A percentile compares a stretch with the other conserved stretches of the same genome.
Evolutionary conservation across 208 protist genomes (phyloP).

Genomic region (Angomonas ambiguus): DNA sequence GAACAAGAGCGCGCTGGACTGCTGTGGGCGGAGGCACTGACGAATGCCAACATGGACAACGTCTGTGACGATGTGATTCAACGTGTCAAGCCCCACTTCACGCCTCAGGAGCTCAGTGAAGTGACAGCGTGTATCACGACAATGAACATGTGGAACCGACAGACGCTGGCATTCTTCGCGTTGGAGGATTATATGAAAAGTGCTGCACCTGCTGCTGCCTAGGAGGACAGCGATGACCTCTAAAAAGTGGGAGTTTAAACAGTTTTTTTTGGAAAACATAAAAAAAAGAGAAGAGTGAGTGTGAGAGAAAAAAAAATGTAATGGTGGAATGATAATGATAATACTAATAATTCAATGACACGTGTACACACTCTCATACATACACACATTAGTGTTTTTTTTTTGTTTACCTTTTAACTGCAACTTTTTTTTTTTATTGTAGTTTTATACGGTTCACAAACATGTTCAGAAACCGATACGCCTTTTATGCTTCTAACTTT

Average conservation of each 20-base stretch:
- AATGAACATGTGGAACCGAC: constrained; percentile 6
- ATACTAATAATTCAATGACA: background rate
- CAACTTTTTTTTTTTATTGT: background rate
- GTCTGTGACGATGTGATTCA: background rate
- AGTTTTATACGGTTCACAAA: constrained; percentile 2
- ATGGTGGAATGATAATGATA: background rate
- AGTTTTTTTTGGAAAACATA: background rate
- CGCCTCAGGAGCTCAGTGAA: constrained; percentile 5
- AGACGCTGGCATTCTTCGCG: background rate
- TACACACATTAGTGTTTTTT: constrained; percentile 3
- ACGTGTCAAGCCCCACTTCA: background rate
- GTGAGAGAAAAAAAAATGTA: background rate
- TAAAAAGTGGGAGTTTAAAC: too few species aligned
- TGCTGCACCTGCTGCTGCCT: too few species aligned
- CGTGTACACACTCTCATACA: background rate
- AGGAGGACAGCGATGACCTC: too few species aligned
- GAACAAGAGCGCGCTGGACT: background rate
- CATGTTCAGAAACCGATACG: background rate
- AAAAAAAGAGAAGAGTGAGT: background rate
- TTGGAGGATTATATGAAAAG: background rate
- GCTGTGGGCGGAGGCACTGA: background rate
- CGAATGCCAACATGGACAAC: background rate
- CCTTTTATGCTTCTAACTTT: background rate
- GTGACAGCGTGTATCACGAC: background rate
- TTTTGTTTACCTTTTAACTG: constrained; percentile 10